A percentile compares a stretch with the other conserved stretches of the same genome.
phyloP scores from a whole-genome alignment of 2,329 filamentous ascomycete species.

The Dactylellina parvicollis region DNA sequence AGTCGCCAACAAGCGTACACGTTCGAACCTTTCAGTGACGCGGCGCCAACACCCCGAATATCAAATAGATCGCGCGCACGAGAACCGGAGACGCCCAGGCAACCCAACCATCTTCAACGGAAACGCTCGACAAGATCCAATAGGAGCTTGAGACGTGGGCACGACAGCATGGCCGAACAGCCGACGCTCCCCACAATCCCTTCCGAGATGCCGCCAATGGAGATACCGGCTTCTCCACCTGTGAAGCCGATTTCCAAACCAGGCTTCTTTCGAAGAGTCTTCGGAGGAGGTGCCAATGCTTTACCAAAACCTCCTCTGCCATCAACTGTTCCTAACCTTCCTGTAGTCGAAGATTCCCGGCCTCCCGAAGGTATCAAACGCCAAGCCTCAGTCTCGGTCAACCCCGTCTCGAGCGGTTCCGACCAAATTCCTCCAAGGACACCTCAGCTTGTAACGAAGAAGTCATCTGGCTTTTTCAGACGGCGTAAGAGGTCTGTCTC shows the following conservation, averaged over 20 bases:
- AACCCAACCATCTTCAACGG: slow-evolving; percentile 58
- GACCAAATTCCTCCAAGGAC: slow-evolving; percentile 61
- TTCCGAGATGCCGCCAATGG: slow-evolving; percentile 60
- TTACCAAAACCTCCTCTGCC: slow-evolving; percentile 52
- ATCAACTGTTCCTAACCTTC: slow-evolving; percentile 22
- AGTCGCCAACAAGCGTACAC: slow-evolving; percentile 69
- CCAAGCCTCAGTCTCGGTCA: slow-evolving; percentile 40
- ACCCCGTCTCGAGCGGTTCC: slow-evolving; percentile 62
- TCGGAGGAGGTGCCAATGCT: slow-evolving; percentile 68
- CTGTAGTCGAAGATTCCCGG: slow-evolving; percentile 36
- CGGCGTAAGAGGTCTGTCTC: slow-evolving; percentile 88
- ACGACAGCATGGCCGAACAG: slow-evolving; percentile 38
- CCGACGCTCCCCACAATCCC: slow-evolving; percentile 59
- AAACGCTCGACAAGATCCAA: slow-evolving; percentile 57
- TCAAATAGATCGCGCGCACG: slow-evolving; percentile 77
- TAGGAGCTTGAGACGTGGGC: slow-evolving; percentile 55
- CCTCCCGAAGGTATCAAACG: slow-evolving; percentile 52
- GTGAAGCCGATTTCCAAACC: slow-evolving; percentile 73
- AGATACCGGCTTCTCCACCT: slow-evolving; percentile 59
- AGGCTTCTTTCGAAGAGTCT: slow-evolving; percentile 93
- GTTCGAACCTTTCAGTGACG: slow-evolving; percentile 65
- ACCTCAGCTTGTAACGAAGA: slow-evolving; percentile 69
- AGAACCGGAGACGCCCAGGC: slow-evolving; percentile 61
- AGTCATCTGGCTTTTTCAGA: slow-evolving; percentile 95
- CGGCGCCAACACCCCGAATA: slow-evolving; percentile 85